phyloP scores from a whole-genome alignment of 139 green algal species.

The Astrephomene gubernaculifera region DNA sequence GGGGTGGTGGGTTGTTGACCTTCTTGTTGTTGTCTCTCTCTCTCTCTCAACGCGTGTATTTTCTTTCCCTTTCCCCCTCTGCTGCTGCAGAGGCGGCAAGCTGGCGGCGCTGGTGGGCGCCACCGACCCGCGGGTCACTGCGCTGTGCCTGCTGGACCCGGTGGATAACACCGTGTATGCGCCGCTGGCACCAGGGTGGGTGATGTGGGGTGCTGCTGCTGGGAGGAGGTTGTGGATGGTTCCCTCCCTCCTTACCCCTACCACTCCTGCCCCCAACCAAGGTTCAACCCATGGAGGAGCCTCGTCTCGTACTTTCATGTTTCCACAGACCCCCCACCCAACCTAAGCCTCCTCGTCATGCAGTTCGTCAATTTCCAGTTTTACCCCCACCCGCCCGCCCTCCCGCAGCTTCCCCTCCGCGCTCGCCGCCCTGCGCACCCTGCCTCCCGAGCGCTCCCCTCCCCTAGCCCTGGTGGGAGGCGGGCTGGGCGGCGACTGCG shows the following conservation, averaged over 20 bases:
- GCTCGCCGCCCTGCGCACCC: slow-evolving; percentile 57
- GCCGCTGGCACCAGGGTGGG: slow-evolving; percentile 63
- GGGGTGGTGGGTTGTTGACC: no score
- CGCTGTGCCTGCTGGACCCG: slow-evolving; percentile 88
- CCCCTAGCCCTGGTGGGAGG: slow-evolving; percentile 77
- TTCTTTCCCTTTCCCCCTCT: no score
- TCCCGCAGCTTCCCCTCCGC: slow-evolving; percentile 76
- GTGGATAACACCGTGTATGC: slow-evolving; percentile 92
- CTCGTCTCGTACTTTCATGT: no score
- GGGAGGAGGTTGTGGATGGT: no score
- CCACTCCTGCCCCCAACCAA: background rate
- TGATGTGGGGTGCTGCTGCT: background rate
- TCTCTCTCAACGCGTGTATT: no score
- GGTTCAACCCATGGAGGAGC: background rate
- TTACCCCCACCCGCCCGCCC: background rate
- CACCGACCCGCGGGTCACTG: slow-evolving; percentile 67
- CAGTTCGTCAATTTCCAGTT: background rate
- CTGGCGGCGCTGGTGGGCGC: slow-evolving; percentile 80
- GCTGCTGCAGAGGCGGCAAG: slow-evolving; percentile 81
- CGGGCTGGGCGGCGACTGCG: slow-evolving; percentile 78
- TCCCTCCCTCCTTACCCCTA: background rate
- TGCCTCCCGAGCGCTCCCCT: slow-evolving; percentile 45
- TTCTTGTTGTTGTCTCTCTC: no score
- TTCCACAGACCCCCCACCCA: background rate
- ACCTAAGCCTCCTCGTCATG: no score